Percentiles rank a stretch among this genome's conserved stretches.
These are phyloP conservation scores for Cutaneotrichosporon spelunceum DNA, from an alignment of 1,284 basidiomycete genomes.

Conservation along the genomic window DNA sequence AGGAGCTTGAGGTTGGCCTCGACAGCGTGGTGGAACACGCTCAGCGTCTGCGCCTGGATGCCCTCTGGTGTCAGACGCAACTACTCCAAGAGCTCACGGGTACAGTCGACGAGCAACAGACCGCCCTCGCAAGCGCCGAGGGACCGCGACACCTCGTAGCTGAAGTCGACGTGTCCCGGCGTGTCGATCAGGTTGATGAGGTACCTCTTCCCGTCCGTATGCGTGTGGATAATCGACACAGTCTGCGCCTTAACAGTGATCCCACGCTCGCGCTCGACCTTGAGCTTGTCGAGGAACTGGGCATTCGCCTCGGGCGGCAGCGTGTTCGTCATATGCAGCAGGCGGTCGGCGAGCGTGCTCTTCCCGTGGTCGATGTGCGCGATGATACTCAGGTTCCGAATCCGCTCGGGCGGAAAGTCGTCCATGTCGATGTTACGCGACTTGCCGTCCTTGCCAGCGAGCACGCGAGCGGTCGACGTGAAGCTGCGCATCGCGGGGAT, in stretches of 20 bases:
- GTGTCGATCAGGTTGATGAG: constrained; percentile 97
- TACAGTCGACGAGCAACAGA: constrained; percentile 84
- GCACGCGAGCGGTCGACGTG: constrained; percentile 4
- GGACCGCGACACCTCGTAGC: constrained; percentile 92
- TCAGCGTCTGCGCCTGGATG: constrained; percentile 95
- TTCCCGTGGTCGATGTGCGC: constrained; percentile 92
- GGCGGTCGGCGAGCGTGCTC: constrained; percentile 81
- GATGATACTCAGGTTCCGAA: constrained; percentile 93
- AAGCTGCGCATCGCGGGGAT: constrained; percentile 9
- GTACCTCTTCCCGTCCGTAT: constrained; percentile 60
- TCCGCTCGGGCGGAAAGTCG: constrained; percentile 68
- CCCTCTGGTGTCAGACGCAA: constrained; percentile 58
- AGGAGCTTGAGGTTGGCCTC: constrained; percentile 81
- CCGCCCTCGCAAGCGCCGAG: constrained; percentile 93
- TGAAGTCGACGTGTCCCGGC: constrained; percentile 94
- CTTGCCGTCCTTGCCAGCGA: constrained; percentile 12
- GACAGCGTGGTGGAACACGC: constrained; percentile 84
- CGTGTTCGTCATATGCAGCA: constrained; percentile 84
- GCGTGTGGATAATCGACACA: constrained; percentile 77
- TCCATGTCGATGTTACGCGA: constrained; percentile 58
- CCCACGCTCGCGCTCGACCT: constrained; percentile 74
- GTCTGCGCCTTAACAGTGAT: constrained; percentile 82
- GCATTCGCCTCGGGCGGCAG: constrained; percentile 64
- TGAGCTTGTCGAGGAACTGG: constrained; percentile 92
- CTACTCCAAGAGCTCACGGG: constrained; percentile 54